Percentiles rank a stretch among this genome's conserved stretches.
Conservation (phyloP, 164 flowering plant species). For the Buxus sempervirens region DNA sequence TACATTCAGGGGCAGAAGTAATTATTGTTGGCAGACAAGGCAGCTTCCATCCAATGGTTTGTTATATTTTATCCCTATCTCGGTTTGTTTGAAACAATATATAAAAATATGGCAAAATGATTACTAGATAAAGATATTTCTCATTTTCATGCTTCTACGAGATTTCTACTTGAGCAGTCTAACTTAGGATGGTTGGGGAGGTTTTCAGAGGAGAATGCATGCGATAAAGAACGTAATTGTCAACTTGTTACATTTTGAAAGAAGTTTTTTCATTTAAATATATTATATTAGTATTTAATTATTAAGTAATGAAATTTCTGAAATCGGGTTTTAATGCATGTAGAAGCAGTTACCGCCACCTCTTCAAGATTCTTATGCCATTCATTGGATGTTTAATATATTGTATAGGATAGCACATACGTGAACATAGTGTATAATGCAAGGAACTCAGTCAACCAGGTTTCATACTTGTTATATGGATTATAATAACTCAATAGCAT, state of each 20-base stretch:
- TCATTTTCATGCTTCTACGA: conserved; percentile 3
- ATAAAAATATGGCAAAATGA: no score
- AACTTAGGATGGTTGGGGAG: conserved; percentile 59
- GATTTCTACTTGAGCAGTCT: conserved; percentile 70
- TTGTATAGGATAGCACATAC: conserved; percentile 7
- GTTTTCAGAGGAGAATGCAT: conserved; percentile 52
- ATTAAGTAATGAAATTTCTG: background rate
- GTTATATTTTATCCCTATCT: conserved; percentile 9
- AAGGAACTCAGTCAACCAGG: background rate
- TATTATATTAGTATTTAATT: background rate
- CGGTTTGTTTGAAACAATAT: background rate
- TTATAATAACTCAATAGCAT: conserved; percentile 12
- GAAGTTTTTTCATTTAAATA: background rate
- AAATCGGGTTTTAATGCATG: background rate
- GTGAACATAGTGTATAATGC: background rate
- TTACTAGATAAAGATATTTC: no score
- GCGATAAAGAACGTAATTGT: conserved; percentile 35
- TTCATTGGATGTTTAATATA: conserved; percentile 11
- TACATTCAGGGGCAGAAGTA: conserved; percentile 41
- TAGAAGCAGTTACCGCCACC: conserved; percentile 1
- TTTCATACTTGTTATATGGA: conserved; percentile 12
- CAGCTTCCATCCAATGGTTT: conserved; percentile 60
- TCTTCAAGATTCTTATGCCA: background rate
- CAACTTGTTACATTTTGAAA: background rate
- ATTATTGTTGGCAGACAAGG: conserved; percentile 40